These are phyloP conservation scores for Earliella scabrosa DNA, from an alignment of 1,284 basidiomycete genomes.

Conservation along the genomic window DNA sequence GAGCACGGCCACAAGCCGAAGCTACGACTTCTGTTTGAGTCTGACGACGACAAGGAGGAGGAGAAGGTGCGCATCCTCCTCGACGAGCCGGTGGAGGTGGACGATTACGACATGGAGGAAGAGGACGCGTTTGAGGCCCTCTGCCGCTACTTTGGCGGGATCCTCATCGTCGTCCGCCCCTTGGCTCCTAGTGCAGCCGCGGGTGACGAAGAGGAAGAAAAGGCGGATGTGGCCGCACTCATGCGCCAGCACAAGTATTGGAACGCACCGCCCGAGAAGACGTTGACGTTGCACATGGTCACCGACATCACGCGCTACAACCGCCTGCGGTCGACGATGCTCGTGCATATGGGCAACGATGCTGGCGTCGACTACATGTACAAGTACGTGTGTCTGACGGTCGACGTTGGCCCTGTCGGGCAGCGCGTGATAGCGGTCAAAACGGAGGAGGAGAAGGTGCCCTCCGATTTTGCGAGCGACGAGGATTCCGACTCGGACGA, in stretches of 20 bases:
- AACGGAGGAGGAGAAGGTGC: too few species aligned
- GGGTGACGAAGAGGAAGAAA: neutral
- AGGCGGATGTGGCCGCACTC: too few species aligned
- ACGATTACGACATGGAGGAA: neutral
- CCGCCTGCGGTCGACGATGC: neutral
- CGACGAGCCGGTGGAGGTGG: neutral
- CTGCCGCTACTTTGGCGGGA: neutral
- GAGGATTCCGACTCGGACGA: too few species aligned
- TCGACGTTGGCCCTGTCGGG: neutral
- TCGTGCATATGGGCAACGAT: neutral
- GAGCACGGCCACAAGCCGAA: neutral
- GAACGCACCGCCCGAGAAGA: neutral
- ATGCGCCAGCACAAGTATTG: neutral
- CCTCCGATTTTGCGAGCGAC: too few species aligned
- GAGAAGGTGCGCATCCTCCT: neutral
- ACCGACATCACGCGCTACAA: neutral
- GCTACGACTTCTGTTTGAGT: neutral
- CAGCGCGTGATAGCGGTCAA: too few species aligned
- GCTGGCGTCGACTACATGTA: neutral
- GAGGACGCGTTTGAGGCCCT: neutral
- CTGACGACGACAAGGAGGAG: neutral
- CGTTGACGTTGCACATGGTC: neutral
- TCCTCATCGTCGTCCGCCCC: neutral
- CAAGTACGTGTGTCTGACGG: conserved; percentile 2
- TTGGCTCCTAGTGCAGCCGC: neutral